These are phyloP conservation scores for Auxenochlorella pyrenoidosa DNA, from an alignment of 139 green algal genomes.

Conservation along the genomic window DNA sequence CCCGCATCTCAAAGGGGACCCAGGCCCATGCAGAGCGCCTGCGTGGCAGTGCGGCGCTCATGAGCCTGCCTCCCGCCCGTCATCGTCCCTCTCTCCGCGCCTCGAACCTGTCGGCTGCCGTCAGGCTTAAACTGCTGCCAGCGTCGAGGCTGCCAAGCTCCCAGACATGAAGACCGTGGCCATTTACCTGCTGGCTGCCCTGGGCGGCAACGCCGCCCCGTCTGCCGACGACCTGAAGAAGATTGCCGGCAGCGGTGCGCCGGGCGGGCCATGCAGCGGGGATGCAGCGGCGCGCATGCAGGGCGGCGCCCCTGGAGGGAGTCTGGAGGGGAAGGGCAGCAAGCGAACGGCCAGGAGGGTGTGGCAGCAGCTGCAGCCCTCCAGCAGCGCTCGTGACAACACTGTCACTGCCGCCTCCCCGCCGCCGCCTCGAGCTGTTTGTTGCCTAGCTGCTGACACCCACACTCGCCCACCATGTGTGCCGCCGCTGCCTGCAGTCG, in stretches of 20 bases:
- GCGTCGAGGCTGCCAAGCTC: not conserved
- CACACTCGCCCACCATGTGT: not conserved
- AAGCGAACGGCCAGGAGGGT: not conserved
- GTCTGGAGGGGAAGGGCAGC: not conserved
- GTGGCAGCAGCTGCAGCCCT: not conserved
- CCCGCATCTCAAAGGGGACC: no score
- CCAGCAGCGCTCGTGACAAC: not conserved
- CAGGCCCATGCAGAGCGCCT: no score
- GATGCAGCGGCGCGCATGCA: not conserved
- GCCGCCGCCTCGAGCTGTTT: not conserved
- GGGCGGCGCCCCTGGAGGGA: not conserved
- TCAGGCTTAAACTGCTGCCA: slow-evolving; percentile 32
- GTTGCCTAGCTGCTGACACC: not conserved
- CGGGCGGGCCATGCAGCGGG: slow-evolving; percentile 46
- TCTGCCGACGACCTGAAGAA: slow-evolving; percentile 71
- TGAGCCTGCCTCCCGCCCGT: not conserved
- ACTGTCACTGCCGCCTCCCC: not conserved
- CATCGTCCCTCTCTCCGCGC: not conserved
- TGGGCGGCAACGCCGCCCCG: slow-evolving; percentile 75
- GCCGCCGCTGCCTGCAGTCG: slow-evolving; percentile 48
- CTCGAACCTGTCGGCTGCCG: slow-evolving; percentile 8
- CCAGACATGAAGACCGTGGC: slow-evolving; percentile 53
- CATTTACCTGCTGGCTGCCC: slow-evolving; percentile 65
- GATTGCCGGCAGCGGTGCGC: slow-evolving; percentile 62
- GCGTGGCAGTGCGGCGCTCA: no score